These are phyloP conservation scores for Amoebophrya sp. DNA, from an alignment of 169 alveolate genomes.

Conservation along the genomic window DNA sequence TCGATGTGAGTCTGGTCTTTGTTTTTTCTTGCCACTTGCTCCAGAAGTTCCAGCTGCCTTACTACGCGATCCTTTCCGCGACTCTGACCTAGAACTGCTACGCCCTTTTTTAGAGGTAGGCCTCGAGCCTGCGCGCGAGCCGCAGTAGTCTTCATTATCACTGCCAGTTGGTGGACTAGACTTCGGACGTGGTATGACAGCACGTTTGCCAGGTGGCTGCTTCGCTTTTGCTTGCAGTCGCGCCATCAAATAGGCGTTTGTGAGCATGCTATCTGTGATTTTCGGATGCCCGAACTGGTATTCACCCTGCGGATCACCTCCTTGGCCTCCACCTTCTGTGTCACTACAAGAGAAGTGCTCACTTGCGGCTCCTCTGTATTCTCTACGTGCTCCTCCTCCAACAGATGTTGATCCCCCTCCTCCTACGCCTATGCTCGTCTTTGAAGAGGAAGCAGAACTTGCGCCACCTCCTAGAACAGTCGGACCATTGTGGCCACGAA, in stretches of 20 bases:
- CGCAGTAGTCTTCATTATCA: not conserved
- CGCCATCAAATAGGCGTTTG: not conserved
- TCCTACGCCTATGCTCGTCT: too few species aligned
- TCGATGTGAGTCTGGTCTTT: too few species aligned
- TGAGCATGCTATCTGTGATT: not conserved
- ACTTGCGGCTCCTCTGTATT: too few species aligned
- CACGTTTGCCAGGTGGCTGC: too few species aligned
- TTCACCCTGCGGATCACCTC: not conserved
- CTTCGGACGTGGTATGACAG: too few species aligned
- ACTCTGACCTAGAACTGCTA: not conserved
- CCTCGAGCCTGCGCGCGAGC: not conserved
- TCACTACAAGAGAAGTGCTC: too few species aligned
- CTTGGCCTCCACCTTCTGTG: not conserved
- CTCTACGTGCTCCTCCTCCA: too few species aligned
- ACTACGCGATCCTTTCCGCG: not conserved
- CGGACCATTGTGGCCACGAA: too few species aligned
- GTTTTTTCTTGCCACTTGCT: too few species aligned
- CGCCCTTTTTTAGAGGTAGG: not conserved
- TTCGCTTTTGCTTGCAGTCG: not conserved
- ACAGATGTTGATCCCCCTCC: too few species aligned
- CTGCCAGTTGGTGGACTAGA: not conserved
- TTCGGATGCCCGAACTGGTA: not conserved
- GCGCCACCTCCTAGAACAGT: too few species aligned
- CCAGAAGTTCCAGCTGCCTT: not conserved
- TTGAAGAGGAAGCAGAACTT: too few species aligned